These are phyloP conservation scores for Novymonas esmeraldas DNA, from an alignment of 208 protist genomes.

Conservation along the genomic window DNA sequence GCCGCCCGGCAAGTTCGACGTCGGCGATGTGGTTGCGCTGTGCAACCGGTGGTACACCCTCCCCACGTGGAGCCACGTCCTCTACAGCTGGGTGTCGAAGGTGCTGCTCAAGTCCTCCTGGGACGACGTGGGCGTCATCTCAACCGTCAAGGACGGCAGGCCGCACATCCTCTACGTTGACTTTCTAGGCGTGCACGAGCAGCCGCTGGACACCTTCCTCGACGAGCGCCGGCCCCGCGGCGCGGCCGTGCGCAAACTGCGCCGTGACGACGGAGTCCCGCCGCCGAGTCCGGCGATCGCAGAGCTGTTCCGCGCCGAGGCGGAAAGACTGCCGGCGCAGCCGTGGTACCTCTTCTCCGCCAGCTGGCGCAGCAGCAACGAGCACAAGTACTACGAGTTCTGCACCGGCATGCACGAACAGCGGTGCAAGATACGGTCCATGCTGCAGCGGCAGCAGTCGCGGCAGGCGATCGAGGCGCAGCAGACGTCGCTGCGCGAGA, in stretches of 20 bases:
- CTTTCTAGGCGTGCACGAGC: constrained; percentile 60
- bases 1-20: constrained; percentile 48
- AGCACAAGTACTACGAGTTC: constrained; percentile 84
- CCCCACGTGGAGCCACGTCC: constrained; percentile 67
- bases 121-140: constrained; percentile 89
- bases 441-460: constrained; percentile 49
- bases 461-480: constrained; percentile 57
- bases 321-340: constrained; percentile 49
- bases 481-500: constrained; percentile 58
- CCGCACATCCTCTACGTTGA: constrained; percentile 78
- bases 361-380: constrained; percentile 59
- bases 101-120: constrained; percentile 83
- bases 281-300: constrained; percentile 44
- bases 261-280: constrained; percentile 31
- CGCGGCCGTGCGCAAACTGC: constrained; percentile 65
- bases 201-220: constrained; percentile 70
- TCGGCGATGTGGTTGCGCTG: constrained; percentile 83
- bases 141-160: constrained; percentile 38
- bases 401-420: constrained; percentile 70
- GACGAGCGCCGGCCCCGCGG: constrained; percentile 63
- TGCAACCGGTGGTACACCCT: constrained; percentile 92
- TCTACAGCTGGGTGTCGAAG: constrained; percentile 84
- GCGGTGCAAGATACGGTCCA: constrained; percentile 58
- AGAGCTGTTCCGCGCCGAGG: constrained; percentile 57
- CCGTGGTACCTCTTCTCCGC: constrained; percentile 90